Evolutionary conservation across 164 flowering plant species (phyloP), one percentile per base, ranked within the genome.

Genomic region (Buxus sempervirens): DNA sequence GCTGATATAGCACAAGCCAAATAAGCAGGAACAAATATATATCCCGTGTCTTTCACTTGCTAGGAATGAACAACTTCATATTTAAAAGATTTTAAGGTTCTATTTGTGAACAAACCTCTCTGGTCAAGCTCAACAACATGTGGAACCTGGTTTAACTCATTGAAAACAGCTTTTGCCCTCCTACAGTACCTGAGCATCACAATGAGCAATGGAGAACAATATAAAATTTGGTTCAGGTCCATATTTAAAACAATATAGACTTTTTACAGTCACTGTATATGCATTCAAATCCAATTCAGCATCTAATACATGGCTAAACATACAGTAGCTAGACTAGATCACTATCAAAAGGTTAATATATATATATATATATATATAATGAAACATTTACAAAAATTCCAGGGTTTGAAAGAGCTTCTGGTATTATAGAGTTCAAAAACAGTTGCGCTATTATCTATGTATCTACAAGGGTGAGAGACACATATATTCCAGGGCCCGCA

Each of bases 121-220:
- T 90, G 75, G 66, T 95, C 94, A 62, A 95, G 91, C 83, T 95
- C 97, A 63, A 95, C 81, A 55, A 95, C 88, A 76, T 80, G 66
- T 12, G 98, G 93, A 36, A 20, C 73, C 72, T 86, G 85, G 48
- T 92, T 82, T 81, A 95, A 69, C 82, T 90, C 93, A 69, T 87
- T 84, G 79, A 95, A 92, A 59, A 92, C 96, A 76, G 81, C 82
- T 77, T 95, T 95, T 15, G 98, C 97, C 76, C 78, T 86, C 73
- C 68, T 84, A 80, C 96, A 95, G 65, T 89, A 90, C 76, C 96
- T 94, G 84, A 66, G 77, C 25, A 75, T 60, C 26, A 64, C 28
- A 32, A 28, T 12, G 49, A 19, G 5, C 22, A 63, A 24, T 27
- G 22, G 42, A 55, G 18, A 22, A 63, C 54, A 64, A 41, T 32